Evolutionary conservation across 768 basidiomycete genomes (phyloP).

Genomic region (Tricholoma sp.): DNA sequence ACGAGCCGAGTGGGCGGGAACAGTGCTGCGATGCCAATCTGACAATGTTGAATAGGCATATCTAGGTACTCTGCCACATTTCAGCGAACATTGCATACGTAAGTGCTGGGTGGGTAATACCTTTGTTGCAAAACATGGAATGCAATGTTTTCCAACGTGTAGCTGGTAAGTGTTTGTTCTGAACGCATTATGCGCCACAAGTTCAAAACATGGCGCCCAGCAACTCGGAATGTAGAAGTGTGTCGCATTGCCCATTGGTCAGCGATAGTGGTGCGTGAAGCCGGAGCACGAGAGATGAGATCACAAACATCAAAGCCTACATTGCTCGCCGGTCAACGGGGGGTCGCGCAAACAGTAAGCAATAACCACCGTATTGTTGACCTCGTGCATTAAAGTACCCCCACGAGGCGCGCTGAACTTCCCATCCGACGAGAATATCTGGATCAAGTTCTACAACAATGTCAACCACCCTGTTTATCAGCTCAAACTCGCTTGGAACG

Average conservation of each 20-base stretch:
- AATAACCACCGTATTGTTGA: slow-evolving; percentile 43
- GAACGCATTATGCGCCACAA: slow-evolving; percentile 89
- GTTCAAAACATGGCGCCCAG: slow-evolving; percentile 89
- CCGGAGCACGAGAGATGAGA: slow-evolving; percentile 70
- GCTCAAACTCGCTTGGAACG: slow-evolving; percentile 67
- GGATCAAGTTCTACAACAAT: slow-evolving; percentile 76
- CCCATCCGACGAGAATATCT: slow-evolving; percentile 91
- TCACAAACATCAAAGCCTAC: slow-evolving; percentile 73
- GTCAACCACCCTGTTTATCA: slow-evolving; percentile 76
- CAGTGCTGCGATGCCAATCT: slow-evolving; percentile 58
- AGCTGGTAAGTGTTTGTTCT: slow-evolving; percentile 70
- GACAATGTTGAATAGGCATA: slow-evolving; percentile 61
- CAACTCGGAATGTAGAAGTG: slow-evolving; percentile 77
- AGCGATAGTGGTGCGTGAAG: slow-evolving; percentile 29
- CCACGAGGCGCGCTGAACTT: slow-evolving; percentile 85
- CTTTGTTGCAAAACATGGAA: slow-evolving; percentile 75
- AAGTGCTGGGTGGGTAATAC: slow-evolving; percentile 36
- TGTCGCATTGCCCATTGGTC: slow-evolving; percentile 72
- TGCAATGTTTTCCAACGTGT: slow-evolving; percentile 86
- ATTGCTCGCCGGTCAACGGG: neutral
- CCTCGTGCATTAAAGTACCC: slow-evolving; percentile 80
- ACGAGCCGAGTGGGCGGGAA: slow-evolving; percentile 47
- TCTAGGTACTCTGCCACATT: slow-evolving; percentile 58
- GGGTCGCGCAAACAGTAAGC: slow-evolving; percentile 7
- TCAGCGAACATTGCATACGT: neutral